Conservation (phyloP, 768 basidiomycete species). For the Mrakia frigida region DNA sequence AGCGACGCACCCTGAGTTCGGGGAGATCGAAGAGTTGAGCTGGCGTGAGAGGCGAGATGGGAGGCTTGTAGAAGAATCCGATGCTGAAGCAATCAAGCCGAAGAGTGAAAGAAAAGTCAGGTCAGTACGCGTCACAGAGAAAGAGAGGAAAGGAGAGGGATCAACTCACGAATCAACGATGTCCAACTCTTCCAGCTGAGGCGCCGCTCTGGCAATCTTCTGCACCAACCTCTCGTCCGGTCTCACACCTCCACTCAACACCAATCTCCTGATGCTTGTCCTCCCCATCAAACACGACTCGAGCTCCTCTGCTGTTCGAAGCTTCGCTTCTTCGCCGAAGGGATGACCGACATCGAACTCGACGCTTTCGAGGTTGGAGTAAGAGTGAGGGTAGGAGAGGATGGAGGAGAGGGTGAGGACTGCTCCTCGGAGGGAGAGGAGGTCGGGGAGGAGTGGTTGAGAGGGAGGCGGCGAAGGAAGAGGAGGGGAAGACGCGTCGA, state of each 20-base stretch:
- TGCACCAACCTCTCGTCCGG: background rate
- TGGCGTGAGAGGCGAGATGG: background rate
- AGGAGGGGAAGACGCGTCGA: background rate
- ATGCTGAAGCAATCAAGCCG: background rate
- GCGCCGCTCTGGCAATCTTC: background rate
- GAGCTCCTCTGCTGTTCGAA: background rate
- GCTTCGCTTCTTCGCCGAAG: background rate
- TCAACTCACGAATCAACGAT: background rate
- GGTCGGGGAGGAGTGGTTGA: background rate
- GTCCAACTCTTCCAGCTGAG: background rate
- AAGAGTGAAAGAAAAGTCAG: background rate
- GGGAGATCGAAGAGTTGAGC: background rate
- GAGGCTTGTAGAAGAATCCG: constrained; percentile 1
- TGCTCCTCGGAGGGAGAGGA: background rate
- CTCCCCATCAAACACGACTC: background rate
- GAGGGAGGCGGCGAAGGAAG: background rate
- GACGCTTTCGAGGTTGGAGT: background rate
- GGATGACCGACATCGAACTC: background rate
- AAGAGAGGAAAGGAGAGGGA: background rate
- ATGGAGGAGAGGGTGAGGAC: background rate
- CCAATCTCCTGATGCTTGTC: background rate
- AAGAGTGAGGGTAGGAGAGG: background rate
- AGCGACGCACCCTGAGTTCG: background rate
- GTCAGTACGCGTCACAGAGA: background rate
- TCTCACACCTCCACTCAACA: background rate